Evolutionary conservation across 140 eudicot species (phyloP).

Genomic region (Flaveria floridana): DNA sequence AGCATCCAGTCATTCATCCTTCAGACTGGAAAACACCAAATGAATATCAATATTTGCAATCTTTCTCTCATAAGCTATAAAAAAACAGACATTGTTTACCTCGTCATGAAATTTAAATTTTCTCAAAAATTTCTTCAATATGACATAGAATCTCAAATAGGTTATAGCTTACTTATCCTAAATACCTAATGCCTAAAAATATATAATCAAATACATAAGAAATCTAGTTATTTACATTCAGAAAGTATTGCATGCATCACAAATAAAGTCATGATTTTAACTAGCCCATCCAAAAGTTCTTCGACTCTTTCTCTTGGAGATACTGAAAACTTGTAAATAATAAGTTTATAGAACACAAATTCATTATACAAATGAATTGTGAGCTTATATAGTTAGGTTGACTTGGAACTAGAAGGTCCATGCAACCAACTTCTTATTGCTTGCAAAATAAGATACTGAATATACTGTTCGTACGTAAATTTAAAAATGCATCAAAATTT

Average conservation of each 20-base stretch:
- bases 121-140: neutral
- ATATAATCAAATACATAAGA: neutral
- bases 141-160: neutral
- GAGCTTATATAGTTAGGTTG: conserved; percentile 2
- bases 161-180: neutral
- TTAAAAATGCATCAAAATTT: neutral
- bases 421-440: conserved; percentile 16
- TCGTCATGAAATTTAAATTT: neutral
- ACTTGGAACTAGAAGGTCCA: neutral
- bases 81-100: neutral
- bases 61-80: neutral
- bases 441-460: neutral
- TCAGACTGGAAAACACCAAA: neutral
- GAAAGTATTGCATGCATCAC: neutral
- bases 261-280: conserved; percentile 7
- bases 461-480: neutral
- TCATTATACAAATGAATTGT: neutral
- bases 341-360: neutral
- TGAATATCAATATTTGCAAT: neutral
- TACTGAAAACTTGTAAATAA: neutral
- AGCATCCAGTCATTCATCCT: conserved; percentile 8
- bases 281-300: neutral
- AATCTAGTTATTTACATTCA: neutral
- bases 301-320: neutral
- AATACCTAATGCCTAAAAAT: neutral